Evolutionary conservation across 2,329 filamentous ascomycete species (phyloP).

Genomic region (Sclerotinia borealis): DNA sequence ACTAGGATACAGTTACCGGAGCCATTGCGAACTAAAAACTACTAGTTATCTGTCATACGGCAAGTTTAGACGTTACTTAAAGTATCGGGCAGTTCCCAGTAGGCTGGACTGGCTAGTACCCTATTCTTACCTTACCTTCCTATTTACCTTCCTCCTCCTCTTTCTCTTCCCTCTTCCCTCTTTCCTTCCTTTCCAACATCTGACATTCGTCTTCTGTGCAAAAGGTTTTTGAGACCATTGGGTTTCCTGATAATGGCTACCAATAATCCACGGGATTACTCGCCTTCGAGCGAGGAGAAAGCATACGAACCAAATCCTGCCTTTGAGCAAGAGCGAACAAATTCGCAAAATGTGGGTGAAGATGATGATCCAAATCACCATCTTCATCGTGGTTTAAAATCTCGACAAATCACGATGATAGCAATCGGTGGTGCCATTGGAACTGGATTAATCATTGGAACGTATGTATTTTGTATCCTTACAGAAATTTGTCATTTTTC

Average conservation of each 20-base stretch:
- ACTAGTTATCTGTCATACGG: background rate
- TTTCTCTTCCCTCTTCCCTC: background rate
- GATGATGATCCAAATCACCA: conserved; percentile 24
- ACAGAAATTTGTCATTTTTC: background rate
- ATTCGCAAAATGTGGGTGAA: background rate
- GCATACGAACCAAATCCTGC: background rate
- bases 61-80: background rate
- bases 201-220: background rate
- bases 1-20: no score
- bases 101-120: no score
- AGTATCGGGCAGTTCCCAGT: background rate
- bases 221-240: background rate
- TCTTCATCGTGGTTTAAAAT: conserved; percentile 47
- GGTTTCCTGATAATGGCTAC: background rate
- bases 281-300: conserved; percentile 8
- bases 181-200: background rate
- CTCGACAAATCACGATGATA: conserved; percentile 54
- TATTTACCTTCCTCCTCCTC: background rate
- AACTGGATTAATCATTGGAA: conserved; percentile 64
- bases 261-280: background rate
- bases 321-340: background rate
- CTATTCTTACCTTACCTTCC: background rate
- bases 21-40: no score
- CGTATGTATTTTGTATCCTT: conserved; percentile 26
- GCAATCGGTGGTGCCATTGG: conserved; percentile 62